Evolutionary conservation across 805 yeast genomes (phyloP).

Genomic region (Metschnikowia continentalis): DNA sequence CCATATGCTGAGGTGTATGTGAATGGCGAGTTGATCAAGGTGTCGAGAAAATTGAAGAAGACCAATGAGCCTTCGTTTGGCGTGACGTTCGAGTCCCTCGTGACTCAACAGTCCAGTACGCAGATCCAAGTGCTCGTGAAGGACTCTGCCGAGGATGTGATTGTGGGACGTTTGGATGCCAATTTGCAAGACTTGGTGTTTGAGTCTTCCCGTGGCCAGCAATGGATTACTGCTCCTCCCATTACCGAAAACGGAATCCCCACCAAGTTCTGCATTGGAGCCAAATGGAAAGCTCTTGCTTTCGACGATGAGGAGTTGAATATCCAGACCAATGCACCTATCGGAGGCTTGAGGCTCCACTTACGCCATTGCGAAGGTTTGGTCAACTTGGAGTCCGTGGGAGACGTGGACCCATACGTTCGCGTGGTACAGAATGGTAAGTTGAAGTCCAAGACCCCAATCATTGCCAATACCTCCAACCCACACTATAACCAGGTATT

Average conservation of each 20-base stretch:
- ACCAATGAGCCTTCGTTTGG: conserved; percentile 75
- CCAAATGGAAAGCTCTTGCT: conserved; percentile 69
- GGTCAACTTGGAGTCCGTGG: conserved; percentile 58
- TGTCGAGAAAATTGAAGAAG: conserved; percentile 58
- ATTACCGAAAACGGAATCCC: conserved; percentile 35
- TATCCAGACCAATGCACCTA: conserved; percentile 49
- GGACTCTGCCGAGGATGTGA: conserved; percentile 53
- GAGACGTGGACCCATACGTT: conserved; percentile 74
- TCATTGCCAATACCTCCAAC: conserved; percentile 48
- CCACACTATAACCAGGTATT: conserved; percentile 59
- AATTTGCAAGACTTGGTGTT: conserved; percentile 53
- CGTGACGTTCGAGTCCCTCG: conserved; percentile 55
- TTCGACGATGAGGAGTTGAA: conserved; percentile 45
- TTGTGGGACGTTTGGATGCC: conserved; percentile 52
- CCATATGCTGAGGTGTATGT: conserved; percentile 67
- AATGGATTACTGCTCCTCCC: conserved; percentile 48
- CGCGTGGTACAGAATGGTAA: conserved; percentile 56
- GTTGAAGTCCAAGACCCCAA: conserved; percentile 50
- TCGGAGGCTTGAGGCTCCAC: conserved; percentile 64
- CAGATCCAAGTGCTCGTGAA: conserved; percentile 52
- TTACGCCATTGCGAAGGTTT: conserved; percentile 51
- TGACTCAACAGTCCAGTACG: conserved; percentile 57
- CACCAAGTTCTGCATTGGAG: conserved; percentile 46
- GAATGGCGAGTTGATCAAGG: conserved; percentile 51
- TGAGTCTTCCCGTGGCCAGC: conserved; percentile 46